phyloP scores from a whole-genome alignment of 768 basidiomycete genomes.

The Mycena olivaceomarginata region DNA sequence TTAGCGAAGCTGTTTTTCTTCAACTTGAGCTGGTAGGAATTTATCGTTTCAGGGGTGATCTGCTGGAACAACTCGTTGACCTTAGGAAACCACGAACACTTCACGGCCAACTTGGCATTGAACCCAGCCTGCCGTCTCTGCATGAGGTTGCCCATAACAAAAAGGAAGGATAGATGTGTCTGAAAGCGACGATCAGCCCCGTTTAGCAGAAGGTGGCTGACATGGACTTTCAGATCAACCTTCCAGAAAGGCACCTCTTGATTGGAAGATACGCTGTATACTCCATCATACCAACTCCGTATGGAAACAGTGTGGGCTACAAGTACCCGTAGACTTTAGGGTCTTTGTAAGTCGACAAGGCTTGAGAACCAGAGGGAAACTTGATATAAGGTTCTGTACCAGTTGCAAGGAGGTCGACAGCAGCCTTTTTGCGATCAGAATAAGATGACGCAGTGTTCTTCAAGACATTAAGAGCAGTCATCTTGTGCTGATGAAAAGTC shows the following conservation, averaged over 20 bases:
- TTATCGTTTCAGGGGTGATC: background rate
- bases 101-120: background rate
- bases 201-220: background rate
- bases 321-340: no score
- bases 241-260: no score
- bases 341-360: no score
- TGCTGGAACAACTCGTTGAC: background rate
- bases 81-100: background rate
- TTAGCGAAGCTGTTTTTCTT: background rate
- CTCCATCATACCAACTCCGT: no score
- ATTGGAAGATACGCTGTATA: no score
- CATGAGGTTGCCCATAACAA: background rate
- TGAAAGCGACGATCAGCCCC: background rate
- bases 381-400: no score
- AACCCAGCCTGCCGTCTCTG: background rate
- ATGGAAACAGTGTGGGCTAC: no score
- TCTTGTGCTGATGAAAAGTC: background rate
- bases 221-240: background rate
- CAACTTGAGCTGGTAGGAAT: background rate
- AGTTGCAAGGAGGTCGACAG: background rate
- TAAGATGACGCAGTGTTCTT: background rate
- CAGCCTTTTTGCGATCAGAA: background rate
- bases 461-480: background rate
- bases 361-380: no score
- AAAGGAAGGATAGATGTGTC: background rate